Conservation (phyloP, 2,329 filamentous ascomycete species). For the Penicillium crustosum region DNA sequence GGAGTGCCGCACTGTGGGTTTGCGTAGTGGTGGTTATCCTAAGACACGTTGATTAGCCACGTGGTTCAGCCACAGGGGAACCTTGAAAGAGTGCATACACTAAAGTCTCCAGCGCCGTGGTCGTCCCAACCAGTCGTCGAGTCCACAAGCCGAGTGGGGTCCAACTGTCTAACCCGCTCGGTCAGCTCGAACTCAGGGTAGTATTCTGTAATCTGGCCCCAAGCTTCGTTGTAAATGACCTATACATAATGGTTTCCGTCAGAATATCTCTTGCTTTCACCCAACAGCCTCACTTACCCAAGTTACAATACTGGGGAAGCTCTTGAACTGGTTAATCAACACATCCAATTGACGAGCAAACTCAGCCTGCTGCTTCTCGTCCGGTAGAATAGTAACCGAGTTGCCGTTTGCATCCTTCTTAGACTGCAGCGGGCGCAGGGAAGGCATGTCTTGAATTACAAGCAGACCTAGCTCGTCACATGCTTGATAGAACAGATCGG, state of each 20-base stretch:
- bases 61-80: not conserved
- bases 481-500: conserved; percentile 66
- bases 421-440: conserved; percentile 48
- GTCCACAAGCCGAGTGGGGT: conserved; percentile 65
- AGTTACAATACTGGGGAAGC: conserved; percentile 63
- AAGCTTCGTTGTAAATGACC: conserved; percentile 72
- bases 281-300: conserved; percentile 51
- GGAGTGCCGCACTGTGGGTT: conserved; percentile 70
- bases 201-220: conserved; percentile 58
- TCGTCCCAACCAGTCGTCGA: conserved; percentile 66
- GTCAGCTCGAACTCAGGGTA: conserved; percentile 60
- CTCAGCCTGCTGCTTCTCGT: conserved; percentile 58
- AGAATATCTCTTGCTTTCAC: not conserved
- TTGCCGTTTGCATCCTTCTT: not conserved
- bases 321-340: conserved; percentile 63
- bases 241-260: conserved; percentile 18
- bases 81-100: conserved; percentile 26
- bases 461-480: conserved; percentile 66
- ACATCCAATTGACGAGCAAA: conserved; percentile 64
- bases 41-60: not conserved
- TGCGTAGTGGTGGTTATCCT: conserved; percentile 72
- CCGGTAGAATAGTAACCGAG: conserved; percentile 31
- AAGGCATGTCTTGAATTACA: conserved; percentile 72
- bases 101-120: conserved; percentile 66
- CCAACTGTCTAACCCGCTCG: conserved; percentile 55